Base-by-base conservation (phyloP, 73 alveolate species). In the Uronychia binucleata region DNA sequence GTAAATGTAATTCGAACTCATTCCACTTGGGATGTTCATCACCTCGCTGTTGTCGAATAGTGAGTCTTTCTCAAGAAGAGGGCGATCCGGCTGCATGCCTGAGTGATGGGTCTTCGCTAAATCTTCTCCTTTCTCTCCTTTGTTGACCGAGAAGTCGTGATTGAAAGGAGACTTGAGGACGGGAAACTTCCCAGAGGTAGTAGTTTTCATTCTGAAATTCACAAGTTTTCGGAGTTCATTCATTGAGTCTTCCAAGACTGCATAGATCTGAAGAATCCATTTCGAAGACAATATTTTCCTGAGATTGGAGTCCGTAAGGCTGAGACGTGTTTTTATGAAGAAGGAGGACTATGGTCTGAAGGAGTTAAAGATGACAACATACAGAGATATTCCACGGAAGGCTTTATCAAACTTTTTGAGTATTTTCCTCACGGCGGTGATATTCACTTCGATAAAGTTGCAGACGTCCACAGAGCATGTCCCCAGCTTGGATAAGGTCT, bases 361-460 rank as follows among this genome's bases (percentile, higher is more conserved):
- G 27, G n/a, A 25, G 31, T 75, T 26, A 76, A 13, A 28, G 13
- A 67, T 29, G 75, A 1, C 26, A 30, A n/a, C 82, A 33, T 85
- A 85, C 91, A 85, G 57, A 33, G 91, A 85, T 13, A 85, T 74
- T 11, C 34, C 58, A 27, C 57, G n/a, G 74, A 85, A 59, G 57
- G 58, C 28, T 57, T 85, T 85, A 33, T 85, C 91, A 77, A 76
- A 85, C 34, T 85, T 85, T 81, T 85, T 85, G 32, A 85, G 86
- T 0, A 85, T 85, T 33, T 85, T 85, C 33, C 91, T 85, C 32
- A 85, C 34, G 1, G 91, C 91, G n/a, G 91, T 85, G 79, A 85
- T 77, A 57, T 85, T 85, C 0, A 85, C 75, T 34, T 85, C 91
- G 58, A 77, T 77, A 31, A 31, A 85, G 30, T 76, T 26, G n/a